Evolutionary conservation across 1,139 yeast genomes (phyloP), one percentile per base, ranked within the genome.

Genomic region (Hansenula lynferdii): DNA sequence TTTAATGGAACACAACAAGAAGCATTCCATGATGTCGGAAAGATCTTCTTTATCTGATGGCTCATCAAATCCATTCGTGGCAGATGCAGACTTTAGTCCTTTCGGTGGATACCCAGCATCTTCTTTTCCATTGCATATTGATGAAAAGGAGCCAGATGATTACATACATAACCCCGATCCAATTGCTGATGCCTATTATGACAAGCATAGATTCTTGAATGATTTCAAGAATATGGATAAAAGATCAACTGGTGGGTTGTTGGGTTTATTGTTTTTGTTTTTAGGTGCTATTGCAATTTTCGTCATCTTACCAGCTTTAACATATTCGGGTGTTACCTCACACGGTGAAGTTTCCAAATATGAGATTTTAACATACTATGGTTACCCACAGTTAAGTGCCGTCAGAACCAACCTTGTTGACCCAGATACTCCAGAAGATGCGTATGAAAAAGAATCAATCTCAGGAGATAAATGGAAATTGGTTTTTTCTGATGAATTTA

Each of bases 51-150:
- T 50, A 24, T 58, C 65, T 1, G 58, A 59, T 19, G 44, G 43
- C 30, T 58, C 67, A 8, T 61, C 70, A 15, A 64, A 61, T 39
- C 67, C 62, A 16, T 60, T 60, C 43, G 45, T 61, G 35, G 58
- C 55, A 24, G 70, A 64, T 54, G 67, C 72, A 8, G 79, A 73
- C 48, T 72, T 80, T 50, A 79, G 89, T 37, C 97, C 97, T 2
- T 89, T 89, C 66, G 97, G 97, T 39, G 97, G 96, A 10, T 89
- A 85, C 59, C 96, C 97, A 2, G 92, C 95, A 5, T 70, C 85
- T 6, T 77, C 87, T 2, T 89, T 89, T 65, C 96, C 96, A 0
- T 65, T 89, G 39, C 80, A 77, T 50, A 77, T 89, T 47, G 95
- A 87, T 42, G 97, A 89, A 53, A 85, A 85, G 61, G 97, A 89